Percentiles rank a stretch among this genome's conserved stretches.
These are phyloP conservation scores for Trichoderma sp. DNA, from an alignment of 2,329 filamentous ascomycete genomes.

Conservation along the genomic window DNA sequence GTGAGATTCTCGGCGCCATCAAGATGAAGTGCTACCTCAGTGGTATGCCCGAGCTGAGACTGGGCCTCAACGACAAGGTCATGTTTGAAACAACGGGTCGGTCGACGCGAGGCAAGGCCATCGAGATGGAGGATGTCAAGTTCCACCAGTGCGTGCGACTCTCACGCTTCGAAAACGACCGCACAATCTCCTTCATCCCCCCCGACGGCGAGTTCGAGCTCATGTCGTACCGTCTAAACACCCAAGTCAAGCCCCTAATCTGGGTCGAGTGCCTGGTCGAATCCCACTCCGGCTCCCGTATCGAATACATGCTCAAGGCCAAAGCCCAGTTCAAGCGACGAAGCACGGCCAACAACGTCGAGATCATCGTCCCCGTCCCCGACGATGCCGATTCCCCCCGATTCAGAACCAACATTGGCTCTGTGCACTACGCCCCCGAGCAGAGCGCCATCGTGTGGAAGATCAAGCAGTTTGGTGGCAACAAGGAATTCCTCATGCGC, in stretches of 20 bases:
- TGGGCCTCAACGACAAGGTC: slow-evolving; percentile 97
- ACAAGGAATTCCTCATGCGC: slow-evolving; percentile 97
- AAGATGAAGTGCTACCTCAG: slow-evolving; percentile 99
- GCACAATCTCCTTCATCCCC: slow-evolving; percentile 97
- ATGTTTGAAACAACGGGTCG: slow-evolving; percentile 99
- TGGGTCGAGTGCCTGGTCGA: slow-evolving; percentile 99
- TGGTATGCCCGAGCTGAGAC: slow-evolving; percentile 92
- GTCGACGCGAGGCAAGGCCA: slow-evolving; percentile 90
- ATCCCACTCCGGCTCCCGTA: slow-evolving; percentile 88
- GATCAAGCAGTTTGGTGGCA: slow-evolving; percentile 99
- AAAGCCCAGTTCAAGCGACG: slow-evolving; percentile 97
- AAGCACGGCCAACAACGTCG: slow-evolving; percentile 97
- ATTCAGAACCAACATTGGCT: slow-evolving; percentile 96
- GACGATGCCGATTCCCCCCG: slow-evolving; percentile 95
- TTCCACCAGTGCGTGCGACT: slow-evolving; percentile 98
- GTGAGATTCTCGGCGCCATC: slow-evolving; percentile 92
- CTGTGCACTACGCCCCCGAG: slow-evolving; percentile 95
- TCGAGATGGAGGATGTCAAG: slow-evolving; percentile 99
- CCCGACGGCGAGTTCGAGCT: slow-evolving; percentile 98
- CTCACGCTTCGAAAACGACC: slow-evolving; percentile 95
- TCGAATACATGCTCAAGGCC: slow-evolving; percentile 99
- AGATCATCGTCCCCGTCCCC: slow-evolving; percentile 94
- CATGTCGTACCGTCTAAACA: slow-evolving; percentile 98
- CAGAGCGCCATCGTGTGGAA: slow-evolving; percentile 99
- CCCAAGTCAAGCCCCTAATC: slow-evolving; percentile 95